These are phyloP conservation scores for Sugiyamaella americana DNA, from an alignment of 805 yeast genomes.

Conservation along the genomic window DNA sequence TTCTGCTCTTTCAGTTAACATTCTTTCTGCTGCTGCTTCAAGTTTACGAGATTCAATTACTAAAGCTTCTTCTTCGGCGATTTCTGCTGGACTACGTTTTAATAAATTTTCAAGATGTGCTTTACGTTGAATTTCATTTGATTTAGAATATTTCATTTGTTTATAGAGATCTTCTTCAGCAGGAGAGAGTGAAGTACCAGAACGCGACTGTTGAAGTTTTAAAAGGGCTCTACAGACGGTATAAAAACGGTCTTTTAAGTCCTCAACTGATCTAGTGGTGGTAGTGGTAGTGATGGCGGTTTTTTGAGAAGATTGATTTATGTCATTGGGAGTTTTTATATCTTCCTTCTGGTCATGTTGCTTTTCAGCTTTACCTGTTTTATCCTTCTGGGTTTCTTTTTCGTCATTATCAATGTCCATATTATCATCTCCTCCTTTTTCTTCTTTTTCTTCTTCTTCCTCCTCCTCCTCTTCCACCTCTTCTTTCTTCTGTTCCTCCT, in stretches of 20 bases:
- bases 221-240: conserved; percentile 54
- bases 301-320: conserved; percentile 1
- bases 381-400: background rate
- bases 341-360: conserved; percentile 2
- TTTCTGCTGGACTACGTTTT: conserved; percentile 87
- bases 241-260: conserved; percentile 77
- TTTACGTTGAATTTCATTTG: conserved; percentile 73
- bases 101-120: conserved; percentile 69
- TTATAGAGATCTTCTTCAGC: conserved; percentile 52
- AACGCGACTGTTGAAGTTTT: conserved; percentile 36
- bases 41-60: conserved; percentile 89
- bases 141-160: conserved; percentile 60
- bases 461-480: conserved; percentile 5
- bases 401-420: background rate
- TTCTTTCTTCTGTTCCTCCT: background rate
- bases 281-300: conserved; percentile 2
- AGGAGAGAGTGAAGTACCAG: conserved; percentile 29
- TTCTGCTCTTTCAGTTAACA: conserved; percentile 75
- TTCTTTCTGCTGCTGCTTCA: conserved; percentile 86
- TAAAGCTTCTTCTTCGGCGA: conserved; percentile 94
- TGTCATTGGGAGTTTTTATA: background rate
- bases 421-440: background rate
- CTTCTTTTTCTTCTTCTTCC: conserved; percentile 1
- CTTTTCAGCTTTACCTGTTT: conserved; percentile 2
- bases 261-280: conserved; percentile 55